Evolutionary conservation across 257 asterid genomes (phyloP).

Genomic region (Jacaranda copaia): DNA sequence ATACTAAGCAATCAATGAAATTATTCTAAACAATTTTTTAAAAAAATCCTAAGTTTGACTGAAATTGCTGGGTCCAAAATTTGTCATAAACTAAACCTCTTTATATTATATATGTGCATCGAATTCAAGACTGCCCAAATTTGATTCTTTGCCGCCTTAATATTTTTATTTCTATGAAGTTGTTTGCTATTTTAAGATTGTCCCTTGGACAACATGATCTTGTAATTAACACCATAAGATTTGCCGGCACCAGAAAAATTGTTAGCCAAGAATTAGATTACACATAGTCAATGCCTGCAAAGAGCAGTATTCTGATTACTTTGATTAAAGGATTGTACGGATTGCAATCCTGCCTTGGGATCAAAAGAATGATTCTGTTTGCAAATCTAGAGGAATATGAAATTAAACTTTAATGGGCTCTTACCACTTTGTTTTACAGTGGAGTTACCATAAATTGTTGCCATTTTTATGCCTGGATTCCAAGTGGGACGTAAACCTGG

Average conservation of each 20-base stretch:
- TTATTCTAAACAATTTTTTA: too few species aligned
- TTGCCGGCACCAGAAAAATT: slow-evolving; percentile 35
- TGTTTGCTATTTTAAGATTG: background rate
- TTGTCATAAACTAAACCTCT: too few species aligned
- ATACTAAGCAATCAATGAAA: too few species aligned
- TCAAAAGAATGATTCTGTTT: slow-evolving; percentile 29
- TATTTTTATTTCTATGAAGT: background rate
- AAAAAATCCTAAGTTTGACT: too few species aligned
- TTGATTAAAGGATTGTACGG: slow-evolving; percentile 23
- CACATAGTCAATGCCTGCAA: slow-evolving; percentile 17
- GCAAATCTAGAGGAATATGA: slow-evolving; percentile 39
- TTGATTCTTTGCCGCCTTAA: slow-evolving; percentile 29
- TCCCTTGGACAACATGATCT: slow-evolving; percentile 38
- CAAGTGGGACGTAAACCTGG: slow-evolving; percentile 22
- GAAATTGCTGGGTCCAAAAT: too few species aligned
- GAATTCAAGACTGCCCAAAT: background rate
- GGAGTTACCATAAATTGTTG: slow-evolving; percentile 45
- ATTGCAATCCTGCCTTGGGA: background rate
- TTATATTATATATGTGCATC: too few species aligned
- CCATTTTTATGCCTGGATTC: slow-evolving; percentile 41
- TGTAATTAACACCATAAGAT: slow-evolving; percentile 38
- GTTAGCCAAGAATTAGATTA: background rate
- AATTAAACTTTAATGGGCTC: background rate
- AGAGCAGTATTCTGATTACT: background rate
- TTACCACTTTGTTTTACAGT: slow-evolving; percentile 27